Conservation (phyloP, 495 filamentous ascomycete genomes). For the Penicillium antarcticum region DNA sequence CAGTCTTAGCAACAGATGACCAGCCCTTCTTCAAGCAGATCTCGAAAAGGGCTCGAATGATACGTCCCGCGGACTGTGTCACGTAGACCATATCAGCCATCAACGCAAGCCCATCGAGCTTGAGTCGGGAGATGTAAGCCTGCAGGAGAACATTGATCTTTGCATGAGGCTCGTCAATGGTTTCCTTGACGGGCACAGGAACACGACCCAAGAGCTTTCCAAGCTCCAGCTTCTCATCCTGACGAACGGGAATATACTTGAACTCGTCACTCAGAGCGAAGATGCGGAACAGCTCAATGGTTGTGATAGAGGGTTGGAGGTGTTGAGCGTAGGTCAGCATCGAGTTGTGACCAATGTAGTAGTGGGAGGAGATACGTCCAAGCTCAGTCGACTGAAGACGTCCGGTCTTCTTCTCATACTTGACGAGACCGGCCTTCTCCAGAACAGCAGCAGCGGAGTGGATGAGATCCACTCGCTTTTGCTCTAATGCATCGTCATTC, state of each 20-base stretch:
- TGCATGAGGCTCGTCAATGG: constrained; percentile 91
- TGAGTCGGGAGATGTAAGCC: constrained; percentile 92
- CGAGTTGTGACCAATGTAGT: constrained; percentile 94
- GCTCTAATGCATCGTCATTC: constrained; percentile 84
- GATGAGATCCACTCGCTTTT: constrained; percentile 93
- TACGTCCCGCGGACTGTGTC: constrained; percentile 95
- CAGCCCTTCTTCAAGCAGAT: constrained; percentile 95
- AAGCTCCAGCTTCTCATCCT: constrained; percentile 95
- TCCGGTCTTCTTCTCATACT: constrained; percentile 93
- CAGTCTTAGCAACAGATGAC: constrained; percentile 88
- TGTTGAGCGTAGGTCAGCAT: constrained; percentile 97
- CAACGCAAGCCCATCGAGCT: constrained; percentile 87
- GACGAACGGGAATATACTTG: constrained; percentile 96
- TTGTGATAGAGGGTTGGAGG: constrained; percentile 85
- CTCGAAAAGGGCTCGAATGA: constrained; percentile 93
- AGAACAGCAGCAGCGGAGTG: constrained; percentile 89
- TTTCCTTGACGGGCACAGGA: constrained; percentile 95
- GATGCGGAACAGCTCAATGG: constrained; percentile 94
- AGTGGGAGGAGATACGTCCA: constrained; percentile 92
- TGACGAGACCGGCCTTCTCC: constrained; percentile 82
- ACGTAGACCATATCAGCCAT: constrained; percentile 99
- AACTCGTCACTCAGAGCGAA: constrained; percentile 98
- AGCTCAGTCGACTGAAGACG: constrained; percentile 90
- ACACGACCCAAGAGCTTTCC: constrained; percentile 87
- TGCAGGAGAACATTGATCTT: constrained; percentile 99